phyloP scores from a whole-genome alignment of 768 basidiomycete species.

The Trametes coccinea region DNA sequence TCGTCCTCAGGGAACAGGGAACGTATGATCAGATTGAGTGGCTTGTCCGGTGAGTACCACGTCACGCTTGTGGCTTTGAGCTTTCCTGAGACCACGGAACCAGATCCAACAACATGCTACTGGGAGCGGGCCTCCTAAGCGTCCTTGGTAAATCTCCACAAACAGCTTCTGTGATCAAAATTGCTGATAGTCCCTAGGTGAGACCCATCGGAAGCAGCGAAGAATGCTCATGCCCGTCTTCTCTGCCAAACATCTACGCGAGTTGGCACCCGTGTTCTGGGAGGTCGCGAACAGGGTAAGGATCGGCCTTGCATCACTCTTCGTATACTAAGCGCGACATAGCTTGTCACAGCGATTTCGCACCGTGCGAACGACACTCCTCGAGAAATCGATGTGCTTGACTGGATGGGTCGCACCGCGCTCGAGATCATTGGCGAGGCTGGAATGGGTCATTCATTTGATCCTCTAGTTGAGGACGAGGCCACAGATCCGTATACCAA shows the following conservation, averaged over 20 bases:
- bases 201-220: constrained; percentile 26
- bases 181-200: constrained; percentile 11
- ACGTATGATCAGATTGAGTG: constrained; percentile 27
- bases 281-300: constrained; percentile 21
- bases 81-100: background rate
- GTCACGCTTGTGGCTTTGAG: background rate
- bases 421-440: constrained; percentile 46
- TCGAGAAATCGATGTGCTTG: constrained; percentile 27
- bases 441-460: constrained; percentile 44
- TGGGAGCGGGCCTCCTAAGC: constrained; percentile 14
- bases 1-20: constrained; percentile 29
- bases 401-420: constrained; percentile 32
- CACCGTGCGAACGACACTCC: constrained; percentile 1
- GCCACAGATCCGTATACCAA: constrained; percentile 28
- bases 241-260: constrained; percentile 26
- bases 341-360: constrained; percentile 22
- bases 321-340: background rate
- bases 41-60: constrained; percentile 12
- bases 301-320: background rate
- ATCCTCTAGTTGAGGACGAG: constrained; percentile 36
- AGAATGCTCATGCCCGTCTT: constrained; percentile 28
- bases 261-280: constrained; percentile 28
- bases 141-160: constrained; percentile 5
- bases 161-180: no score
- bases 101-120: constrained; percentile 18